Percentiles rank a stretch among this genome's conserved stretches.
These are phyloP conservation scores for Conringia planisiliqua DNA, from an alignment of 345 rosid genomes.

Conservation along the genomic window DNA sequence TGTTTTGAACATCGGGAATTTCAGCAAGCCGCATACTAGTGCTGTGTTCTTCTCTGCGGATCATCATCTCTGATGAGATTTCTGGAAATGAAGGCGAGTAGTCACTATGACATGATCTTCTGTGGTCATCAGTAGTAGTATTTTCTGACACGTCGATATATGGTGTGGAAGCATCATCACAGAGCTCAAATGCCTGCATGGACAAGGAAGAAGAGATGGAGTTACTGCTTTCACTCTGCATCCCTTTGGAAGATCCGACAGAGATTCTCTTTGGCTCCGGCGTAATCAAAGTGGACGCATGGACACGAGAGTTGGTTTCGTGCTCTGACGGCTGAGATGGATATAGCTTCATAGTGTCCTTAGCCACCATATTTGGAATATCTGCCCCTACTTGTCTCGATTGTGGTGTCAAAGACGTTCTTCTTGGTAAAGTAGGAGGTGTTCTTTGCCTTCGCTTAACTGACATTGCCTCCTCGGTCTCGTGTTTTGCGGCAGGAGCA, in stretches of 20 bases:
- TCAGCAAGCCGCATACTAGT: conserved; percentile 35
- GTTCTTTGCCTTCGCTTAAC: conserved; percentile 73
- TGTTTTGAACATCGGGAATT: conserved; percentile 37
- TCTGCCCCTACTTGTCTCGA: conserved; percentile 52
- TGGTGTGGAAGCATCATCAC: conserved; percentile 76
- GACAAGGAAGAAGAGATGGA: conserved; percentile 76
- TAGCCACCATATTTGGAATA: conserved; percentile 37
- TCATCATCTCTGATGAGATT: conserved; percentile 38
- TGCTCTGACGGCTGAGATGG: conserved; percentile 38
- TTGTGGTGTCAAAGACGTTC: conserved; percentile 49
- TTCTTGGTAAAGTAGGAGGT: conserved; percentile 59
- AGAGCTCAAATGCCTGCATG: conserved; percentile 70
- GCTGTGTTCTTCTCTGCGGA: conserved; percentile 27
- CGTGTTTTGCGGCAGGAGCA: conserved; percentile 47
- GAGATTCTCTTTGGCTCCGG: conserved; percentile 44
- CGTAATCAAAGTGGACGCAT: conserved; percentile 30
- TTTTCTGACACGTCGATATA: conserved; percentile 52
- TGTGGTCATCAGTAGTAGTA: conserved; percentile 36
- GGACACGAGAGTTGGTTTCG: conserved; percentile 32
- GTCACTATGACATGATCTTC: conserved; percentile 35
- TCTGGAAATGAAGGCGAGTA: conserved; percentile 36
- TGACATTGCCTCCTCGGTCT: conserved; percentile 51
- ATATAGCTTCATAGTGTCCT: conserved; percentile 34
- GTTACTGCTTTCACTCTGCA: conserved; percentile 72
- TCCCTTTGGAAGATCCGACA: conserved; percentile 44